Base-by-base conservation (phyloP, 148 eudicot genomes). In the Arbutus unedo region DNA sequence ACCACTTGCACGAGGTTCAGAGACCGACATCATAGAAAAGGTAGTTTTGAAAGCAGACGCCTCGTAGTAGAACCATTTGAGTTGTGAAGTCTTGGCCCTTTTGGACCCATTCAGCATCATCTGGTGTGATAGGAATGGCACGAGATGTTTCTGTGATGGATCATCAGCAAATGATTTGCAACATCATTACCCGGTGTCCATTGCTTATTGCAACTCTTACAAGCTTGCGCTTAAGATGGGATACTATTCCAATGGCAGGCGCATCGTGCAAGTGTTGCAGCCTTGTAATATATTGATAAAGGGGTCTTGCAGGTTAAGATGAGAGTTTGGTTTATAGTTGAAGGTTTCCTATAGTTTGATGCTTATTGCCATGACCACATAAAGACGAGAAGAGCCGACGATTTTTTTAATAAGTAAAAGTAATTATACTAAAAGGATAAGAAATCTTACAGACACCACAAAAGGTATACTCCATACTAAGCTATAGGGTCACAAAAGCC, bases 41-140 rank as follows among this genome's bases (percentile, higher is more conserved):
- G 19, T 68, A 38, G 13, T 25, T 8, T 38, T 38, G 8, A 23
- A 8, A 4, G 48, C 3, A 49, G 56, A 7, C 3, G 16, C 38
- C 41, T 49, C 49, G 3, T 48, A 3, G 49, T 5, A 53, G 76
- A 74, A 48, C 21, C 10, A 21, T 38, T 74, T 9, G 38, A 72
- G 76, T 8, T 44, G 48, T 23, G 68, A 8, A 38, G n/a, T 43
- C 43, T 15, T 71, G 76, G 51, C 5, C 4, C 21, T 43, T 71
- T 41, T 16, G 76, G 75, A 43, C 75, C 47, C 75, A 71, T 72
- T 72, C 76, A 45, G 25, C 18, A 45, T 72, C 23, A 8, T 72
- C 76, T 45, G 76, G 4, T 4, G 4, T 4, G 25, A 19, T 44
- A 72, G 21, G 47, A 38, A 45, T 23, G 38, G 38, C 25, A 19